Evolutionary conservation across 2,329 filamentous ascomycete species (phyloP).

Genomic region (Gnomoniopsis smithogilvyi): DNA sequence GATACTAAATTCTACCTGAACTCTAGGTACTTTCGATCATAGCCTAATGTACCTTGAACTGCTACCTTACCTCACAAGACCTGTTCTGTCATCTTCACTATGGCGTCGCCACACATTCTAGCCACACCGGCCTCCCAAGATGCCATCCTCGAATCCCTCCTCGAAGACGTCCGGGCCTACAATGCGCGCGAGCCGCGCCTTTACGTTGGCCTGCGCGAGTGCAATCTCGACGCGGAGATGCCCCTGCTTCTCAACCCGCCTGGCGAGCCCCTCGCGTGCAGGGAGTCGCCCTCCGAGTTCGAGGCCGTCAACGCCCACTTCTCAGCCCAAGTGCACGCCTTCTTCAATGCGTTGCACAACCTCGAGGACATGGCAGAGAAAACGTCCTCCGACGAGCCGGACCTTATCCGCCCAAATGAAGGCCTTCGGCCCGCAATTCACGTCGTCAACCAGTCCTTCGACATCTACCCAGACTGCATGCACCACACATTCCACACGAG

Average conservation of each 20-base stretch:
- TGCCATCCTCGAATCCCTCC: neutral
- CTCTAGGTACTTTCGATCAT: no score
- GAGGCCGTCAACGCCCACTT: constrained; percentile 19
- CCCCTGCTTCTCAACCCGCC: constrained; percentile 8
- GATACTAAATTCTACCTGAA: no score
- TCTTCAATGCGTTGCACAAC: constrained; percentile 18
- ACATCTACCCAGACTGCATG: no score
- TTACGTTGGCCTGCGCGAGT: neutral
- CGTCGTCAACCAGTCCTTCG: no score
- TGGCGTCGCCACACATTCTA: no score
- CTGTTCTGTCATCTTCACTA: no score
- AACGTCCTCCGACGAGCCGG: constrained; percentile 9
- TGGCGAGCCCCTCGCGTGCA: constrained; percentile 14
- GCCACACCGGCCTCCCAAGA: no score
- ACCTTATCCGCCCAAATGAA: constrained; percentile 8
- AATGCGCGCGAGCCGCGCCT: neutral
- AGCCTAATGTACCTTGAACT: no score
- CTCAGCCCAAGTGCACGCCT: constrained; percentile 19
- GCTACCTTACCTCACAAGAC: no score
- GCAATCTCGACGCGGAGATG: neutral
- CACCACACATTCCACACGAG: no score
- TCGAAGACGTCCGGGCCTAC: neutral
- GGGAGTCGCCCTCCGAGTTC: constrained; percentile 17
- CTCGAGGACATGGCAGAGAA: constrained; percentile 19
- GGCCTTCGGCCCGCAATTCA: constrained; percentile 14